Evolutionary conservation across 495 filamentous ascomycete species (phyloP).

Genomic region (Lophiotrema nucula): DNA sequence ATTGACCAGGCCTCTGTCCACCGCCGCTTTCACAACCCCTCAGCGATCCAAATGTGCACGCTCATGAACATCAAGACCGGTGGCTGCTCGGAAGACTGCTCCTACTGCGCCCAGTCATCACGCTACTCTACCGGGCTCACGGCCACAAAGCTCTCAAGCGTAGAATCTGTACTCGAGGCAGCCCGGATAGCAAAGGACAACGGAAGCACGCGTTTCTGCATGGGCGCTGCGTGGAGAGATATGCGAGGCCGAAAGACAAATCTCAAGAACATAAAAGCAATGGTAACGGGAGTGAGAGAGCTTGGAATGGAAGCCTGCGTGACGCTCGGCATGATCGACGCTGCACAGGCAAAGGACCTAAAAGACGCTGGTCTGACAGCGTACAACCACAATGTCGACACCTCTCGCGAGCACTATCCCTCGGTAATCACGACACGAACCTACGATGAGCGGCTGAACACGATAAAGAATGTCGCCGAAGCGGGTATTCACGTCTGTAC

Average conservation of each 20-base stretch:
- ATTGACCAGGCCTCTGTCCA: constrained; percentile 63
- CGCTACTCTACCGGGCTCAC: constrained; percentile 75
- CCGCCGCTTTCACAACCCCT: constrained; percentile 75
- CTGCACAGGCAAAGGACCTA: constrained; percentile 70
- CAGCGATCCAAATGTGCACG: constrained; percentile 81
- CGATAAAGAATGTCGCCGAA: constrained; percentile 70
- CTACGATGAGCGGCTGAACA: constrained; percentile 79
- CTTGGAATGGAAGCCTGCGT: constrained; percentile 87
- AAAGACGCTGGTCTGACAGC: constrained; percentile 80
- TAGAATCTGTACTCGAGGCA: constrained; percentile 73
- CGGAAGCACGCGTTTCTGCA: constrained; percentile 83
- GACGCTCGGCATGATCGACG: constrained; percentile 84
- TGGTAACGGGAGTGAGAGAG: constrained; percentile 72
- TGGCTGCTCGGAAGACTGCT: constrained; percentile 83
- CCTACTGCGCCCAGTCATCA: constrained; percentile 83
- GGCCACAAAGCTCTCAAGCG: constrained; percentile 71
- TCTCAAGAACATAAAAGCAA: constrained; percentile 73
- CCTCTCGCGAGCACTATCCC: constrained; percentile 80
- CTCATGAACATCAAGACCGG: constrained; percentile 96
- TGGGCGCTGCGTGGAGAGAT: constrained; percentile 88
- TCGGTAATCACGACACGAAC: constrained; percentile 74
- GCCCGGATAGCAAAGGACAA: constrained; percentile 74
- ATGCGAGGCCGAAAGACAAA: constrained; percentile 83
- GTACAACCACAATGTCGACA: constrained; percentile 90
- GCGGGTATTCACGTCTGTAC: constrained; percentile 85